Conservation (phyloP, 106 monocot genomes). For the Dioscorea alata region DNA sequence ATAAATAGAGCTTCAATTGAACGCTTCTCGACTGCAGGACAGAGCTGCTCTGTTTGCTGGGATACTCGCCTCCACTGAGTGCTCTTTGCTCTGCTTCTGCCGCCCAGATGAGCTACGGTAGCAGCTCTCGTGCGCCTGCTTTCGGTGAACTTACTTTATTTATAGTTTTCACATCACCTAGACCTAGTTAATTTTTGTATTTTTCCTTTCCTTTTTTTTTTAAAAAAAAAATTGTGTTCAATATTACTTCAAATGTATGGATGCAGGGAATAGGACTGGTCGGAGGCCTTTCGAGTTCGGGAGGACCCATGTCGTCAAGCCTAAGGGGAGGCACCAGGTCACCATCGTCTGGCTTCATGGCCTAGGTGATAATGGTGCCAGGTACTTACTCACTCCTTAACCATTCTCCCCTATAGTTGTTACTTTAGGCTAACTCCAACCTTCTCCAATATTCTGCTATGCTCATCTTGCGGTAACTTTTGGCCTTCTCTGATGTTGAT, state of each 20-base stretch:
- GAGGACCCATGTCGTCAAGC: constrained; percentile 89
- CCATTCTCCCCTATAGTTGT: too few species aligned
- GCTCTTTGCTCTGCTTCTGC: not conserved
- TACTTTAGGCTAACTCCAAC: too few species aligned
- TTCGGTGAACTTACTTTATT: not conserved
- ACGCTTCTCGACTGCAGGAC: not conserved
- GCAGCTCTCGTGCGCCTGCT: not conserved
- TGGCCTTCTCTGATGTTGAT: too few species aligned
- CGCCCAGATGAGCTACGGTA: not conserved
- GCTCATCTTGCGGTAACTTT: too few species aligned
- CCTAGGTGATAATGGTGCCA: constrained; percentile 86
- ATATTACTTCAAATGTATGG: not conserved
- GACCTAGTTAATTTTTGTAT: not conserved
- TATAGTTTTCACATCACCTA: not conserved
- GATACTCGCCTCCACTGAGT: not conserved
- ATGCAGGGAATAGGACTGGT: constrained; percentile 1
- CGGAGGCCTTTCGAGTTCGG: constrained; percentile 60
- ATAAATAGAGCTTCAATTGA: not conserved
- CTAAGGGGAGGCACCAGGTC: constrained; percentile 77
- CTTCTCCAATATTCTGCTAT: too few species aligned
- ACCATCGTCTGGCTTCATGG: constrained; percentile 98
- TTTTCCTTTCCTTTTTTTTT: not conserved
- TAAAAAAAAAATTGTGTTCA: not conserved
- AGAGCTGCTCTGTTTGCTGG: not conserved
- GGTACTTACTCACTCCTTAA: constrained; percentile 24